A percentile compares a stretch with the other conserved stretches of the same genome.
phyloP scores from a whole-genome alignment of 495 filamentous ascomycete species.

The Penicillium lividum region DNA sequence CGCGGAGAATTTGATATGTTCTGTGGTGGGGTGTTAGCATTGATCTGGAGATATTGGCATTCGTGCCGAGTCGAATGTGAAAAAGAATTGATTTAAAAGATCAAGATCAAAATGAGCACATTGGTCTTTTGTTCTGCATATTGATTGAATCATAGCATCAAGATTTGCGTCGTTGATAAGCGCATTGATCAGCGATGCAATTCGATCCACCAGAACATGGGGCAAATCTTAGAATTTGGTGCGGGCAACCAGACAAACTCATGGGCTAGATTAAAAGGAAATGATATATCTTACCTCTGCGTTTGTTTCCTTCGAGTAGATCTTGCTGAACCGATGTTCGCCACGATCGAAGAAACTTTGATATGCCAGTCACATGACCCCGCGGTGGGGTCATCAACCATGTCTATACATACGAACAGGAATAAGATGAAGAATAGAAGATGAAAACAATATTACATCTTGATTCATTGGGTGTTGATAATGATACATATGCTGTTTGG shows the following conservation, averaged over 20 bases:
- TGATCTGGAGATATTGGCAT: not conserved
- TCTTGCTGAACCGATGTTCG: conserved; percentile 15
- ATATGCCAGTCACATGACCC: conserved; percentile 31
- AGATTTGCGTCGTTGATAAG: conserved; percentile 25
- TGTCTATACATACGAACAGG: not conserved
- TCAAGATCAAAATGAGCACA: not conserved
- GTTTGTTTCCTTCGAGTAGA: conserved; percentile 17
- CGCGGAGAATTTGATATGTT: conserved; percentile 2
- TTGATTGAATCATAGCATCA: not conserved
- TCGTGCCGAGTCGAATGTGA: not conserved
- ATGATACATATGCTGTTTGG: conserved; percentile 15
- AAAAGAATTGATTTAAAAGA: not conserved
- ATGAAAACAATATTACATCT: not conserved
- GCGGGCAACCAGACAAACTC: not conserved
- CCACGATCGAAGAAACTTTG: conserved; percentile 28
- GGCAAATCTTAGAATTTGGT: not conserved
- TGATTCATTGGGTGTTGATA: not conserved
- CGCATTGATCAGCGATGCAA: conserved; percentile 10
- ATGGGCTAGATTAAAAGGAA: not conserved
- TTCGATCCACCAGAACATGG: not conserved
- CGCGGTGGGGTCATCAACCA: conserved; percentile 15
- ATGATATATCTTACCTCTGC: conserved; percentile 24
- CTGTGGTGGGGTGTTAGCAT: conserved; percentile 13
- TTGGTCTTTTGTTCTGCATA: not conserved
- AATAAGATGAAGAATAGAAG: not conserved